Evolutionary conservation across 1,284 basidiomycete species (phyloP).

Genomic region (Microbotryum saponariae): DNA sequence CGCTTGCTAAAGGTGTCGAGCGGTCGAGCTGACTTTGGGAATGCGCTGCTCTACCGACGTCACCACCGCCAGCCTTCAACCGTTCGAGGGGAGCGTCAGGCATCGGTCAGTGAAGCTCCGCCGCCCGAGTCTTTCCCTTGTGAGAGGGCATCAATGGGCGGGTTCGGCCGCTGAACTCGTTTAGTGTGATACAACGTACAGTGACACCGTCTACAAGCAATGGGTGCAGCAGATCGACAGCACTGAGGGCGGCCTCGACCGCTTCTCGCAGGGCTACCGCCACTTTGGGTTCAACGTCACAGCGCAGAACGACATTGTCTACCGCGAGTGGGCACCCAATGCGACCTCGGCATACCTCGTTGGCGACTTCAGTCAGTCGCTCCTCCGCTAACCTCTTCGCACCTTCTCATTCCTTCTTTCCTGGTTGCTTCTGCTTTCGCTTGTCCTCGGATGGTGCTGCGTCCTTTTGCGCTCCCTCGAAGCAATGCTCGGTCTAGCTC

Average conservation of each 20-base stretch:
- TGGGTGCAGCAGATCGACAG: slow-evolving; percentile 66
- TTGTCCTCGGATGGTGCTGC: not conserved
- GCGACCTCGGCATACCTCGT: slow-evolving; percentile 73
- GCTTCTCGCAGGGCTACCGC: slow-evolving; percentile 79
- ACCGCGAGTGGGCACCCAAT: slow-evolving; percentile 94
- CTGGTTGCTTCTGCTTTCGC: slow-evolving; percentile 4
- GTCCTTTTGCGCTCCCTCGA: too few relatives aligned
- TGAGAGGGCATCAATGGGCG: too few relatives aligned
- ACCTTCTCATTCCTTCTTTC: slow-evolving; percentile 1
- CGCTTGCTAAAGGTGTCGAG: not conserved
- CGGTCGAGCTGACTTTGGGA: slow-evolving; percentile 2
- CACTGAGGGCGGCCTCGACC: slow-evolving; percentile 79
- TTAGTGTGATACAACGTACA: slow-evolving; percentile 28
- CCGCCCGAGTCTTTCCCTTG: too few relatives aligned
- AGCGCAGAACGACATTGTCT: slow-evolving; percentile 62
- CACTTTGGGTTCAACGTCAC: slow-evolving; percentile 74
- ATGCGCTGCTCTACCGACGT: not conserved
- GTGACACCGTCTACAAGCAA: slow-evolving; percentile 62
- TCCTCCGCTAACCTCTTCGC: not conserved
- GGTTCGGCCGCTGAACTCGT: not conserved
- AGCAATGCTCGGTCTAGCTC: too few relatives aligned
- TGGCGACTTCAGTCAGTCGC: slow-evolving; percentile 85
- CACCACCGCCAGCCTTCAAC: slow-evolving; percentile 52
- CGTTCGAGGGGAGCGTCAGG: slow-evolving; percentile 62
- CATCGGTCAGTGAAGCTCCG: slow-evolving; percentile 29